phyloP scores from a whole-genome alignment of 176 grass and related monocot species.

The Zoysia japonica region DNA sequence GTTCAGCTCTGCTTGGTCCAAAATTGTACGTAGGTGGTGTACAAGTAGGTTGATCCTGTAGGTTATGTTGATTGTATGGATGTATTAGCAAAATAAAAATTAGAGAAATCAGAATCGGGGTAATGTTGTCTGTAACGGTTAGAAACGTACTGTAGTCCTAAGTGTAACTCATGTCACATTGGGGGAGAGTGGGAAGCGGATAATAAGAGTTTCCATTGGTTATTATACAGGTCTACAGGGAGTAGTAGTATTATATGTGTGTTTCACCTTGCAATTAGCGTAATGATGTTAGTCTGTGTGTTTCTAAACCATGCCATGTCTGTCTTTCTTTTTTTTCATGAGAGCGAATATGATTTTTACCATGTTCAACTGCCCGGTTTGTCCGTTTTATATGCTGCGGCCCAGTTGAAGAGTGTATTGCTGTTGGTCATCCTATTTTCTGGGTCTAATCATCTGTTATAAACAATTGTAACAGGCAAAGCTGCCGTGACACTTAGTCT shows the following conservation, averaged over 20 bases:
- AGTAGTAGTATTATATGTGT: background rate
- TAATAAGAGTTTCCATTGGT: slow-evolving; percentile 23
- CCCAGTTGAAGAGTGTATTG: no score
- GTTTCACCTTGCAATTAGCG: background rate
- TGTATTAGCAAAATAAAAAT: slow-evolving; percentile 36
- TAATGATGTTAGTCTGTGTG: background rate
- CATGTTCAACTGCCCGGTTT: no score
- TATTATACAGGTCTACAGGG: background rate
- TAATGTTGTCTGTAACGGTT: slow-evolving; percentile 21
- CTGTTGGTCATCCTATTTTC: no score
- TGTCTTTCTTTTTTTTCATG: no score
- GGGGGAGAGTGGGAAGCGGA: background rate
- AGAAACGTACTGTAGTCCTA: background rate
- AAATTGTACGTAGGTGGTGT: slow-evolving; percentile 44
- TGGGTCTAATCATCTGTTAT: no score
- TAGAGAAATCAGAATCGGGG: slow-evolving; percentile 26
- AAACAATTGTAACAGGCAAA: no score
- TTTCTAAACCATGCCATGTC: background rate
- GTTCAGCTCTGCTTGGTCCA: slow-evolving; percentile 25
- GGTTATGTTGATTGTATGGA: slow-evolving; percentile 38
- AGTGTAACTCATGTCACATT: slow-evolving; percentile 12
- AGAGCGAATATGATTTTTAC: background rate
- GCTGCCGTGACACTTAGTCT: no score
- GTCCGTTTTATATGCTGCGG: no score
- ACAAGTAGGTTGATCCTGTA: slow-evolving; percentile 46